Base-by-base conservation (phyloP, 352 stramenopile species). In the Pythium vanterpoolii region DNA sequence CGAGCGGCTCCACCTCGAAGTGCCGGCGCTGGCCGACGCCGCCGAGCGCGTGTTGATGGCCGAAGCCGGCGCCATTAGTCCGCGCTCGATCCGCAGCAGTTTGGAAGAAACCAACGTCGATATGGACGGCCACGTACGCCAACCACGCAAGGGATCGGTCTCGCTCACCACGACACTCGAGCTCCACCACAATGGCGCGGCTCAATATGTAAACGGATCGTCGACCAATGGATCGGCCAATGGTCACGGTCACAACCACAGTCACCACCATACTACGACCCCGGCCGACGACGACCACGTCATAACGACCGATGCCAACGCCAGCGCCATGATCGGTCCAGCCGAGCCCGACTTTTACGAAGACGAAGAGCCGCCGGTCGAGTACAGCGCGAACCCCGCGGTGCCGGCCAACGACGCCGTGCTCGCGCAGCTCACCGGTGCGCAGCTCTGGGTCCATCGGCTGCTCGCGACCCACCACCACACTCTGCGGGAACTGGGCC, bases 381-480 rank as follows among this genome's bases (percentile, higher is more conserved):
- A 77, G 31, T 67, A 79, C 56, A 52, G 52, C 23, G 40, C 24
- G 9, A 69, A 60, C 33, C 26, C 60, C 0, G 53, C 31, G 13
- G 58, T 49, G 16, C 56, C 57, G 2, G 46, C 56, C 36, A 60
- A 56, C 8, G 66, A 77, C 21, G 39, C 68, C 21, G 70, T 69
- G n/a, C 70, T 90, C 39, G 49, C 74, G n/a, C 72, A 74, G 45
- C 71, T 87, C 45, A 77, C 78, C 4, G 81, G 81, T 16, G 76
- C 86, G 38, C 76, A 91, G 50, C 69, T 89, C 9, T 86, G 84
- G 51, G 76, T 91, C 28, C 79, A 89, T 47, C 79, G 81, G 27
- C 64, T 91, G 55, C 67, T 91, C 19, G 61, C 75, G 18, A 87
- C 76, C 19, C 79, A 91, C 71, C 76, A 81, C 53, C 72, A 84